Evolutionary conservation across 495 filamentous ascomycete genomes (phyloP).

Genomic region (Neurospora tetraspora): DNA sequence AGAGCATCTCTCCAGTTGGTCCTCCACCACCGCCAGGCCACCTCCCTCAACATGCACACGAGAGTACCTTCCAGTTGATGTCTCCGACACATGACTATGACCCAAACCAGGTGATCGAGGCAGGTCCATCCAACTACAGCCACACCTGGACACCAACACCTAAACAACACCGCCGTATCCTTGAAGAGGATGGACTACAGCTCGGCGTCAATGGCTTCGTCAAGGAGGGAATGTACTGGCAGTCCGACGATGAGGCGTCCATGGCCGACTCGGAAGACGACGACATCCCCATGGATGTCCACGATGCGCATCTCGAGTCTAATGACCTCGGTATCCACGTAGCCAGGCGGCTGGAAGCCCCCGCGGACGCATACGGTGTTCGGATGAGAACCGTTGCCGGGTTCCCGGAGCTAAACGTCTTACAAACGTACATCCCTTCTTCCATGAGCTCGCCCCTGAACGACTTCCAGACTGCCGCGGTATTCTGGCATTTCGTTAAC

Average conservation of each 20-base stretch:
- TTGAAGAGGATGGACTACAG: neutral
- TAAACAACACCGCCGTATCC: neutral
- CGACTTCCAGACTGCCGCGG: constrained; percentile 70
- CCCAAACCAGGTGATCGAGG: neutral
- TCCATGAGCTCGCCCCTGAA: constrained; percentile 69
- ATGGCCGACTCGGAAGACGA: constrained; percentile 49
- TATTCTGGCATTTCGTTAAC: constrained; percentile 90
- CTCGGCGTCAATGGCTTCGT: neutral
- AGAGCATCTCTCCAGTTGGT: neutral
- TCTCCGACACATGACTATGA: neutral
- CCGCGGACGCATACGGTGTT: constrained; percentile 25
- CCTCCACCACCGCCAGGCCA: neutral
- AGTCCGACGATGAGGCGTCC: constrained; percentile 58
- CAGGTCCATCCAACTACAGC: neutral
- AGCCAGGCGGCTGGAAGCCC: constrained; percentile 21
- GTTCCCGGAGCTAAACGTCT: constrained; percentile 43
- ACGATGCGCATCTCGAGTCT: constrained; percentile 21
- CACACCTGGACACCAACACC: neutral
- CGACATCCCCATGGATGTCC: constrained; percentile 16
- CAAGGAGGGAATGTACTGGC: constrained; percentile 27
- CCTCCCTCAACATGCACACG: neutral
- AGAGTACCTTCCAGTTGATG: neutral
- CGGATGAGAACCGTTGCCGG: constrained; percentile 34
- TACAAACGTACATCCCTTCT: constrained; percentile 68
- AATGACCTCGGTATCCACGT: constrained; percentile 32